phyloP scores from a whole-genome alignment of 2,329 filamentous ascomycete species.

The Thermoascus crustaceus region DNA sequence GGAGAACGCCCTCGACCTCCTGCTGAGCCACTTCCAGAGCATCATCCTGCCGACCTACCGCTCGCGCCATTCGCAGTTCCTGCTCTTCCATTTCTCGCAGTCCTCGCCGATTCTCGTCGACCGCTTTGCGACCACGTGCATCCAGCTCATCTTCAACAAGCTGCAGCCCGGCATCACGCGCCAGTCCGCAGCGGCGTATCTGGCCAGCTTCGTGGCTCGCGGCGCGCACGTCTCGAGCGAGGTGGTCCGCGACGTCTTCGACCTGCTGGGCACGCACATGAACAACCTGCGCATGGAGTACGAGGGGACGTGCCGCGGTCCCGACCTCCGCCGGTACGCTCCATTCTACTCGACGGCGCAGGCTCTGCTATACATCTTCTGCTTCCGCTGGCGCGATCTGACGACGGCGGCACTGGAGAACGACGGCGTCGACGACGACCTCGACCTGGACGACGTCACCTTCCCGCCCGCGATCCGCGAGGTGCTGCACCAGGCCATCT shows the following conservation, averaged over 20 bases:
- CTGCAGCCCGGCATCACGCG: constrained; percentile 62
- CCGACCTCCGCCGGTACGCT: constrained; percentile 74
- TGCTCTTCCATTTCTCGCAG: constrained; percentile 93
- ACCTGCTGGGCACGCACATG: constrained; percentile 68
- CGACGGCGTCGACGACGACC: constrained; percentile 48
- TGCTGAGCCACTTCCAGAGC: constrained; percentile 77
- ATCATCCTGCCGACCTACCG: constrained; percentile 86
- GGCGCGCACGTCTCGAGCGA: constrained; percentile 71
- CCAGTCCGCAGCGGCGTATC: constrained; percentile 81
- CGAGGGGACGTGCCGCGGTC: constrained; percentile 68
- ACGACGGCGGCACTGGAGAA: constrained; percentile 50
- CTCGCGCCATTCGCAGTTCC: constrained; percentile 87
- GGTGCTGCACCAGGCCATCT: constrained; percentile 67
- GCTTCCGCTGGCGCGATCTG: constrained; percentile 93
- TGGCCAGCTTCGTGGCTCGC: constrained; percentile 88
- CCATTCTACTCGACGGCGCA: constrained; percentile 85
- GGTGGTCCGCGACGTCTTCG: constrained; percentile 74
- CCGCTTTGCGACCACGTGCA: constrained; percentile 70
- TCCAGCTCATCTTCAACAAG: constrained; percentile 64
- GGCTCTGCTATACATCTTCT: constrained; percentile 88
- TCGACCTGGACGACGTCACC: constrained; percentile 59
- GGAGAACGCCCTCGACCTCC: constrained; percentile 64
- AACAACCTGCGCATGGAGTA: constrained; percentile 65
- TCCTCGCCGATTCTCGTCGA: constrained; percentile 69
- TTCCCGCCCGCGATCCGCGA: constrained; percentile 72